Evolutionary conservation across 2,329 filamentous ascomycete species (phyloP), one percentile per base, ranked within the genome.

Genomic region (Zymoseptoria pseudotritici): DNA sequence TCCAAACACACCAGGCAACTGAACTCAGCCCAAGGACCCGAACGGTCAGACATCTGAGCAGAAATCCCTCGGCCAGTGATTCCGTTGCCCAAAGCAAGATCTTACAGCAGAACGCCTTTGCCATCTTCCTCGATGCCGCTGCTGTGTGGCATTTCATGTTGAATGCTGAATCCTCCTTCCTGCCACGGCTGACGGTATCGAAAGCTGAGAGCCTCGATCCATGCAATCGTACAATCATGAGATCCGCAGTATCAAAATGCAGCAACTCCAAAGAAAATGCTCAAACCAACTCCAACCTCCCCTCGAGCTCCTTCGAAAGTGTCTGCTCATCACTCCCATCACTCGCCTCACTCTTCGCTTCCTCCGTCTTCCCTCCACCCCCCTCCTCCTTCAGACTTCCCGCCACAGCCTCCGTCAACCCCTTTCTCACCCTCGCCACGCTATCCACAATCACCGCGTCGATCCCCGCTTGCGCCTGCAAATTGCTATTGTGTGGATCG

Each of bases 391-490:
- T 54, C 49, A 54, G 53, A 59, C 46, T 58, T 46, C 62, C 61
- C 4, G 61, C 54, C 53, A 67, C 68, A 7, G 59, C 62, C 56
- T 70, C 76, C n/a, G 90, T 94, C 62, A 99, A 81, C 0, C 91
- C 93, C 75, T 96, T 91, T 53, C 93, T 86, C 67, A 99, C 97
- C 50, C 90, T 90, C 29, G 97, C 83, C 2, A 99, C 93, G 63
- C 86, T 94, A 73, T 99, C 94, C 13, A 97, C 94, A 71, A 99
- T 99, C 57, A 99, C 93, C 1, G 94, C 94, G 72, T 99, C 94
- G 63, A 99, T 97, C 54, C 94, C 93, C 75, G 97, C 90, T 58
- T 90, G 89, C 9, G 95, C 90, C 86, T 99, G 94, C 64, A 88
- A 79, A 86, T 93, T 87, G 42, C 96, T 92, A 75, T 95, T 88